Conservation (phyloP, 495 filamentous ascomycete genomes). For the Hypoxylon lienhwacheense region DNA sequence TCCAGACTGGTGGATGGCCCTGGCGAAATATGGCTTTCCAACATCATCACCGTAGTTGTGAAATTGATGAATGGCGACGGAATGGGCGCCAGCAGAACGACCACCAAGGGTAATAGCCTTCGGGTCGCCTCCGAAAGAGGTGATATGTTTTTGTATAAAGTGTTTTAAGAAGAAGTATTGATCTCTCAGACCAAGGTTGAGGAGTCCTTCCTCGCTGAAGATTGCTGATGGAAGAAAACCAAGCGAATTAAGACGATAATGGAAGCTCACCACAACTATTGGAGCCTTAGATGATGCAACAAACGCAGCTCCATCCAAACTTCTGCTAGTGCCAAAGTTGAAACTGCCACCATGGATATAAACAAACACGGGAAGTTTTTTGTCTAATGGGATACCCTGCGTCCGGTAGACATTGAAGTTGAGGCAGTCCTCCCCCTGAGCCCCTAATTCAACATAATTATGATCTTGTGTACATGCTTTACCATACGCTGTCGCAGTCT, state of each 20-base stretch:
- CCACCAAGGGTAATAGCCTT: conserved; percentile 64
- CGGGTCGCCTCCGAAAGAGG: conserved; percentile 62
- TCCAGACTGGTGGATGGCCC: conserved; percentile 64
- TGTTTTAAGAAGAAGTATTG: conserved; percentile 61
- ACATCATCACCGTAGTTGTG: conserved; percentile 40
- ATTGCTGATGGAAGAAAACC: conserved; percentile 63
- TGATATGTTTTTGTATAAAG: conserved; percentile 63
- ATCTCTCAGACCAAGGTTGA: conserved; percentile 70
- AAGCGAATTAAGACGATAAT: conserved; percentile 66
- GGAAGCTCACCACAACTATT: conserved; percentile 63
- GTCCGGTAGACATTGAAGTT: conserved; percentile 54
- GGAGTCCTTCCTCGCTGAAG: conserved; percentile 55
- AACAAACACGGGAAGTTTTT: conserved; percentile 58
- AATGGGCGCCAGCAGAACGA: conserved; percentile 66
- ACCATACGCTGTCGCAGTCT: conserved; percentile 18
- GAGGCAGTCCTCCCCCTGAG: conserved; percentile 51
- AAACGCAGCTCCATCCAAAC: conserved; percentile 51
- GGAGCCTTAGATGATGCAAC: conserved; percentile 54
- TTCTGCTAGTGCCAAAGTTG: conserved; percentile 48
- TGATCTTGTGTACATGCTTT: conserved; percentile 24
- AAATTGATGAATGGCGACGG: conserved; percentile 44
- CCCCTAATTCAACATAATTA: conserved; percentile 17
- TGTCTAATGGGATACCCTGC: conserved; percentile 32
- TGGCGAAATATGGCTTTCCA: conserved; percentile 52
- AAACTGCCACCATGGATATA: conserved; percentile 60